A percentile compares a stretch with the other conserved stretches of the same genome.
Evolutionary conservation across 495 filamentous ascomycete species (phyloP).

Genomic region (Darksidea phi): DNA sequence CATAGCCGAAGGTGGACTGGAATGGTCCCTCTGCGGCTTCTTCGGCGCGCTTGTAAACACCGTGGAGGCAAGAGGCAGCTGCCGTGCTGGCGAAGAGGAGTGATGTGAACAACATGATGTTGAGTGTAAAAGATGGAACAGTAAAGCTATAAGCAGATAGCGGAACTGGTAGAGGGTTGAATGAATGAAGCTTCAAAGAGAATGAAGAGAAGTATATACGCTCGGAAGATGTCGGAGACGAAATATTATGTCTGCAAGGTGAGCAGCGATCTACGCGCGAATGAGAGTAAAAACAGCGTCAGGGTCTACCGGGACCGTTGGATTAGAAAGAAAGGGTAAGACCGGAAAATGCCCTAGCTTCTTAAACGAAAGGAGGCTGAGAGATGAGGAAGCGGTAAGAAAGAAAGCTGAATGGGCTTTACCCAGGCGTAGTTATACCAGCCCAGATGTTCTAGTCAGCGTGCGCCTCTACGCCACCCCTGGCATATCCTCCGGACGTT

Average conservation of each 20-base stretch:
- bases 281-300: not conserved
- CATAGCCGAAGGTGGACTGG: slow-evolving; percentile 51
- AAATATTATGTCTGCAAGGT: not conserved
- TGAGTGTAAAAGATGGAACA: not conserved
- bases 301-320: slow-evolving; percentile 10
- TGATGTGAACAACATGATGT: slow-evolving; percentile 21
- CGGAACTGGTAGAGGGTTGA: slow-evolving; percentile 3
- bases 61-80: slow-evolving; percentile 33
- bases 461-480: not conserved
- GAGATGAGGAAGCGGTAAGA: not conserved
- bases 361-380: not conserved
- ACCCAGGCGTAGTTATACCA: slow-evolving; percentile 16
- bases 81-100: slow-evolving; percentile 28
- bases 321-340: slow-evolving; percentile 5
- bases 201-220: not conserved
- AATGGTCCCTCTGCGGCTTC: slow-evolving; percentile 13
- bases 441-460: not conserved
- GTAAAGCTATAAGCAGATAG: slow-evolving; percentile 4
- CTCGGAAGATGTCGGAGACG: not conserved
- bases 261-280: slow-evolving; percentile 18
- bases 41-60: slow-evolving; percentile 9
- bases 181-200: not conserved
- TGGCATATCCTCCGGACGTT: not conserved
- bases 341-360: not conserved
- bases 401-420: not conserved